These are phyloP conservation scores for Zasmidium angulare DNA, from an alignment of 2,329 filamentous ascomycete genomes.

Conservation along the genomic window DNA sequence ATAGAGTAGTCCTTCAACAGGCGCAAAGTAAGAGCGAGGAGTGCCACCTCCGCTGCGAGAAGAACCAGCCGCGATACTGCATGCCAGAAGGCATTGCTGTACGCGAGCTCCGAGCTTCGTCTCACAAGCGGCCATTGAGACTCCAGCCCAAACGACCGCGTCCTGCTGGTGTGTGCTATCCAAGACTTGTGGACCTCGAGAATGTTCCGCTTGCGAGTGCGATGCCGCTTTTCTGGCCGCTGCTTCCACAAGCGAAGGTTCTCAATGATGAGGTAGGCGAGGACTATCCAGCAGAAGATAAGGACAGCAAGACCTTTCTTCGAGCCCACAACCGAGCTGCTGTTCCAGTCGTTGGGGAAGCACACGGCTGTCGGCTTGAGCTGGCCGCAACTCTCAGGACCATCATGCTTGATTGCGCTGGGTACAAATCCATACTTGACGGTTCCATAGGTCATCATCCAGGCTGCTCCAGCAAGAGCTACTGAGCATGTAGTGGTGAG, in stretches of 20 bases:
- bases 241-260: slow-evolving; percentile 6
- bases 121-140: not conserved
- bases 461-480: slow-evolving; percentile 8
- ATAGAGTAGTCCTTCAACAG: slow-evolving; percentile 13
- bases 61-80: slow-evolving; percentile 1
- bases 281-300: slow-evolving; percentile 13
- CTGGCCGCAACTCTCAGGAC: slow-evolving; percentile 1
- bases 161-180: not conserved
- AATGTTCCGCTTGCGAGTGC: not conserved
- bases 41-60: slow-evolving; percentile 7
- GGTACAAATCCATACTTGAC: not conserved
- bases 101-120: not conserved
- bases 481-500: slow-evolving; percentile 11
- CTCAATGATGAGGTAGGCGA: slow-evolving; percentile 16
- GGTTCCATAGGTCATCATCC: slow-evolving; percentile 10
- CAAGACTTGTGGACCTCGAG: not conserved
- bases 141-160: not conserved
- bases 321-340: slow-evolving; percentile 1
- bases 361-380: slow-evolving; percentile 16
- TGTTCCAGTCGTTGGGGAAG: not conserved
- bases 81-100: not conserved
- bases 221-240: not conserved
- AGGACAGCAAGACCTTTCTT: slow-evolving; percentile 13
- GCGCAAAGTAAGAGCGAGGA: slow-evolving; percentile 4
- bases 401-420: not conserved